Evolutionary conservation across 345 rosid genomes (phyloP), one percentile per base, ranked within the genome.

Genomic region (Tarenaya hassleriana): DNA sequence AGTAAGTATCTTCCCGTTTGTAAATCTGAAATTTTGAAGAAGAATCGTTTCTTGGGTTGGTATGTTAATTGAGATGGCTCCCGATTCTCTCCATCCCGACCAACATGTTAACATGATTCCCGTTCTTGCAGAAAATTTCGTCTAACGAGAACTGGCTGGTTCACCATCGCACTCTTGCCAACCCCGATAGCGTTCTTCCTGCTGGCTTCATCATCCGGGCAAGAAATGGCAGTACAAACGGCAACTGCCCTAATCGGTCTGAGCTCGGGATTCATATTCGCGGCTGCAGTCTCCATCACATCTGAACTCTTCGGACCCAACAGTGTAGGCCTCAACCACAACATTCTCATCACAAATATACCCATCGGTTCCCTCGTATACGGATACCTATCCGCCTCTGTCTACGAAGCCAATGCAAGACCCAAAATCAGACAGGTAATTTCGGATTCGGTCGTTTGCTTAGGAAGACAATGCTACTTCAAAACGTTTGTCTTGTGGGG

Each of bases 301-400:
- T 82, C 92, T 0, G 97, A 88, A 55, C 84, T 88, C 19, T 88
- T 88, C 35, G 92, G 97, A 27, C 82, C 83, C 3, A 79, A 81
- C 43, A 88, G 83, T 18, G 78, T 61, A 3, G 77, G 89, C n/a
- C 78, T 88, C 49, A 85, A 88, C 75, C 95, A 85, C 69, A 88
- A 88, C 77, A 80, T 88, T 52, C 88, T 88, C 60, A 83, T 83
- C 42, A 88, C 92, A 58, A 88, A 88, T 76, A 83, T 88, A 52
- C 97, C 95, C 1, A 53, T 88, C n/a, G 95, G 97, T 42, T 88
- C 97, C 0, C 70, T 85, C 42, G 48, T 88, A 17, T 88, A 80
- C 4, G 92, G 95, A 34, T 73, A 69, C 63, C 74, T 88, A 8
- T 95, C 97, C 15, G 97, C 95, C 0, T 34, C 77, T 4, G 69